A percentile compares a stretch with the other conserved stretches of the same genome.
phyloP scores from a whole-genome alignment of 352 stramenopile species.

The Aphanomyces astaci region DNA sequence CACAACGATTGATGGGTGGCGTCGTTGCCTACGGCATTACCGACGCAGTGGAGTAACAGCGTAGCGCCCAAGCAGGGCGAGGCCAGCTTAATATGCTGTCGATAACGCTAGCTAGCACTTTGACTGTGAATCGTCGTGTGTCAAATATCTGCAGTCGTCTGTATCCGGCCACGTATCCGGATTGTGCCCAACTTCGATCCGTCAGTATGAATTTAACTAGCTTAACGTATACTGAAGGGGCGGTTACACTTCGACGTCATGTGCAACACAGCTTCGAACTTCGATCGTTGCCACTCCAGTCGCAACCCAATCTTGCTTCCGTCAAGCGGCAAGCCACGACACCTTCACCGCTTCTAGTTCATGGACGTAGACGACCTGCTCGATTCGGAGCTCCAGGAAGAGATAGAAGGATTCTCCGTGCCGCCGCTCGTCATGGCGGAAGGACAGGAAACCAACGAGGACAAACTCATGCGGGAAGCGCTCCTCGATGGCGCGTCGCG shows the following conservation, averaged over 20 bases:
- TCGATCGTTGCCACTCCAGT: background rate
- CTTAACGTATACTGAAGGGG: background rate
- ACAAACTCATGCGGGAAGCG: conserved; percentile 20
- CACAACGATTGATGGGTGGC: no score
- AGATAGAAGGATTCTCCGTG: background rate
- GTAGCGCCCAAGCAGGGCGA: no score
- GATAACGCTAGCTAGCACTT: background rate
- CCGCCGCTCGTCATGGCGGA: background rate
- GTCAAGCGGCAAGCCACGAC: background rate
- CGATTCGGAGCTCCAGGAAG: background rate
- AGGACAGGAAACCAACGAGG: conserved; percentile 22
- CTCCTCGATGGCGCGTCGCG: conserved; percentile 17
- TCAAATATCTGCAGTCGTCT: background rate
- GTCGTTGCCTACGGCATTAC: background rate
- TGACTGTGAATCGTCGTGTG: no score
- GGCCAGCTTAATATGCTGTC: no score
- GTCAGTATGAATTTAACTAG: background rate
- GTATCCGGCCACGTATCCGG: background rate
- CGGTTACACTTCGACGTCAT: conserved; percentile 9
- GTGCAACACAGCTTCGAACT: conserved; percentile 5
- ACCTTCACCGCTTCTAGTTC: background rate
- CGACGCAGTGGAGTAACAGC: background rate
- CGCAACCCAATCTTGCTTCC: background rate
- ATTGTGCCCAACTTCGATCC: background rate
- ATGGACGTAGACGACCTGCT: background rate